Conservation (phyloP, 768 basidiomycete species). For the Russula compacta region DNA sequence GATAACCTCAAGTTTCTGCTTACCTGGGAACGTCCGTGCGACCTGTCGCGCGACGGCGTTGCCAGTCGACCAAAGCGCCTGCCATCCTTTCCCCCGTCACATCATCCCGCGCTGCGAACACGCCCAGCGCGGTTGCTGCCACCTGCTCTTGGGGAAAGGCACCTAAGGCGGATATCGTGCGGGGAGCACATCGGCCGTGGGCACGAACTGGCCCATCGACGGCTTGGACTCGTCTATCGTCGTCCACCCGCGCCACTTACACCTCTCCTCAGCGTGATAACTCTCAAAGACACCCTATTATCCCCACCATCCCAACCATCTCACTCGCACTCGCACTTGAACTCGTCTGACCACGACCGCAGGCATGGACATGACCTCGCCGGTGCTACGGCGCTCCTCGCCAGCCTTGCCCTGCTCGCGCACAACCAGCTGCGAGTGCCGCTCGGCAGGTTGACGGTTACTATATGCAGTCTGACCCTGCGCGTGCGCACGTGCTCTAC, state of each 20-base stretch:
- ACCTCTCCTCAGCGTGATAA: conserved; percentile 69
- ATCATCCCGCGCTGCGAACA: conserved; percentile 26
- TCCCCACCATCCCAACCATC: no score
- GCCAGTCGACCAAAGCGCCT: conserved; percentile 64
- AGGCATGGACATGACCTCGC: conserved; percentile 16
- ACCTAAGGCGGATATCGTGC: conserved; percentile 57
- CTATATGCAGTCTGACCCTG: conserved; percentile 36
- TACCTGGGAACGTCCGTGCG: conserved; percentile 79
- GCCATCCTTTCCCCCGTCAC: conserved; percentile 68
- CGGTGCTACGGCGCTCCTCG: conserved; percentile 23
- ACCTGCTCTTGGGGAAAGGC: conserved; percentile 59
- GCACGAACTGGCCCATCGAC: conserved; percentile 26
- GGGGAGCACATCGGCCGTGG: conserved; percentile 44
- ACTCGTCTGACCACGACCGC: not conserved
- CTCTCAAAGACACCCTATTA: conserved; percentile 31
- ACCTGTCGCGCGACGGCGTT: conserved; percentile 74
- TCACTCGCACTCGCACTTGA: no score
- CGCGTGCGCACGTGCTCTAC: conserved; percentile 49
- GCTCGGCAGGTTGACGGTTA: no score
- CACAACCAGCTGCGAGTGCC: conserved; percentile 12
- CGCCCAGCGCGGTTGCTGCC: conserved; percentile 23
- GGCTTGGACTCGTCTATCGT: conserved; percentile 57
- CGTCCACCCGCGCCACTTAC: conserved; percentile 47
- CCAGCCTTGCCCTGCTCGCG: conserved; percentile 24
- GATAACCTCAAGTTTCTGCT: conserved; percentile 97